Base-by-base conservation (phyloP, 495 filamentous ascomycete genomes). In the Penicillium flavigenum region DNA sequence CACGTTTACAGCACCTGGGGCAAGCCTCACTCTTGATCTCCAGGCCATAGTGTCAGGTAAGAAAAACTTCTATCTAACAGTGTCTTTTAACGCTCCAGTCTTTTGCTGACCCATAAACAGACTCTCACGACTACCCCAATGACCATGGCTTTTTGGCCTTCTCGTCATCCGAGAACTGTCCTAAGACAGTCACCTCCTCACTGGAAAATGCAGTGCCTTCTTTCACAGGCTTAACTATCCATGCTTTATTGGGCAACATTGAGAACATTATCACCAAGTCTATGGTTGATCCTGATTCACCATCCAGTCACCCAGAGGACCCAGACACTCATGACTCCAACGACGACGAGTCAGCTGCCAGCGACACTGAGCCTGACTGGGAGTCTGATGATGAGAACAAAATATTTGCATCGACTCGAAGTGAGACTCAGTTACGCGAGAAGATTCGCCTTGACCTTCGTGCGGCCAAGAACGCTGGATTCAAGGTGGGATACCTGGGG, bases 401-500 rank as follows among this genome's bases (percentile, higher is more conserved):
- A 51, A 63, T 74, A 34, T 44, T 50, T n/a, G 70, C 72, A 45
- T 50, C 46, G 54, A 63, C 38, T 54, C 66, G 54, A 59, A 59
- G 44, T 17, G 71, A 75, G 8, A 14, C 46, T 8, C 20, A 52
- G 14, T 10, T 67, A 14, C 32, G 47, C 6, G 52, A 56, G 41
- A 66, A 79, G 31, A 74, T 95, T 17, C 80, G 80, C 31, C 63
- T 64, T 7, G 92, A 97, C 69, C 76, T 97, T 5, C 75, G 72
- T 42, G 63, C 63, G 5, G 85, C 76, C 6, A 86, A 84, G 61
- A 51, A 75, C 2, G 84, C 88, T 14, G 92, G 91, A 0, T 93
- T 91, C 72, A 89, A 83, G 53, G 76, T 91, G n/a, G 90, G 89
- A 4, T 75, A 82, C 36, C 64, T 88, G 8, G 82, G 80, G 11